Percentiles rank a stretch among this genome's conserved stretches.
Conservation (phyloP, 176 grass and related monocot species). For the Aechmea fasciata region DNA sequence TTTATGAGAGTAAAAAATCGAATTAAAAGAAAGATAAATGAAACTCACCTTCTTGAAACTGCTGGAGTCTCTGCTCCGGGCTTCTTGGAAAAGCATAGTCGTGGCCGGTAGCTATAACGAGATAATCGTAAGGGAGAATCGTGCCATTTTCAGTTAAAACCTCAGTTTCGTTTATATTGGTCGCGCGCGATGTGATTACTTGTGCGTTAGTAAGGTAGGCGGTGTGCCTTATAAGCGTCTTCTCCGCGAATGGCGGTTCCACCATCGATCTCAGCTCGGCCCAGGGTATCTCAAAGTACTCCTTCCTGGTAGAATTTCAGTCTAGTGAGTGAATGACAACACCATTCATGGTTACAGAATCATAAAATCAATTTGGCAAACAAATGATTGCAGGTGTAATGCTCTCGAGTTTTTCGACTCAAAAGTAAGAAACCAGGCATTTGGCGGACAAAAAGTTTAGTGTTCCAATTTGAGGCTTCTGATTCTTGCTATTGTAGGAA, state of each 20-base stretch:
- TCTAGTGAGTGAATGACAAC: too few relatives aligned
- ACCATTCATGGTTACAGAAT: too few relatives aligned
- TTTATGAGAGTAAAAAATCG: not conserved
- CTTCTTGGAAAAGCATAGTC: constrained; percentile 32
- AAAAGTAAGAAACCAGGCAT: too few relatives aligned
- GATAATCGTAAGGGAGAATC: constrained; percentile 58
- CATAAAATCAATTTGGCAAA: too few relatives aligned
- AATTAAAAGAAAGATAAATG: not conserved
- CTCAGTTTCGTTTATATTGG: constrained; percentile 42
- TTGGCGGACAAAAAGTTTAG: too few relatives aligned
- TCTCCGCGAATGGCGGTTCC: constrained; percentile 62
- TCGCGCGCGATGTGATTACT: constrained; percentile 55
- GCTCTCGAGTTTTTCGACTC: too few relatives aligned
- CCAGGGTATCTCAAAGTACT: constrained; percentile 81
- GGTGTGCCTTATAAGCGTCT: constrained; percentile 61
- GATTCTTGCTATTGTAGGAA: too few relatives aligned
- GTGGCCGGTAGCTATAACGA: constrained; percentile 71
- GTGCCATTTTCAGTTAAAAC: constrained; percentile 55
- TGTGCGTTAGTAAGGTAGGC: constrained; percentile 53
- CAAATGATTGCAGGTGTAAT: too few relatives aligned
- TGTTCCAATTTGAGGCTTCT: too few relatives aligned
- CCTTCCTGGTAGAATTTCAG: constrained; percentile 43
- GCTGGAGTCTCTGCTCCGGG: constrained; percentile 48
- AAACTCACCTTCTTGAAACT: constrained; percentile 53
- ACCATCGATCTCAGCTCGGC: constrained; percentile 76